These are phyloP conservation scores for Tylopilus felleus DNA, from an alignment of 768 basidiomycete species.

Conservation along the genomic window DNA sequence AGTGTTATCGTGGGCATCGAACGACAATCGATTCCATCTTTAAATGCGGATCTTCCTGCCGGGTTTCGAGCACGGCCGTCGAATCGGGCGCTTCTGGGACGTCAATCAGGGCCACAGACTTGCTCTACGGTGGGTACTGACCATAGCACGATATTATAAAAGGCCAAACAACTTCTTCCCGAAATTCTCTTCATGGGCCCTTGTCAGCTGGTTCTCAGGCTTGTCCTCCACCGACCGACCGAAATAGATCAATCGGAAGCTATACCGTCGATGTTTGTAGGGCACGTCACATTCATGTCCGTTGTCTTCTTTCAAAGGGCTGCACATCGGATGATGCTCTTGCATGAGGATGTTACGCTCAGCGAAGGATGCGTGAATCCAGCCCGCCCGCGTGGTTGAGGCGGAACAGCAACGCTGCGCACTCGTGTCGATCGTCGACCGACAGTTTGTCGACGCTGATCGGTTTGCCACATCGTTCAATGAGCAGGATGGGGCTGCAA, in stretches of 20 bases:
- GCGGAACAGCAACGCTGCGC: constrained; percentile 35
- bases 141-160: too few relatives aligned
- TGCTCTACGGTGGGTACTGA: too few relatives aligned
- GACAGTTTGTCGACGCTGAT: constrained; percentile 25
- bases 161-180: constrained; percentile 5
- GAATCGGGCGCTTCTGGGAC: too few relatives aligned
- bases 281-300: too few relatives aligned
- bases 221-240: constrained; percentile 32
- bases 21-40: too few relatives aligned
- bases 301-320: too few relatives aligned
- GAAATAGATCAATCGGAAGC: constrained; percentile 50
- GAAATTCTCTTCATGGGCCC: not conserved
- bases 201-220: too few relatives aligned
- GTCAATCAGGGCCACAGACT: too few relatives aligned
- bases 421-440: constrained; percentile 39
- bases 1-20: too few relatives aligned
- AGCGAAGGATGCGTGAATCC: constrained; percentile 41
- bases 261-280: not conserved
- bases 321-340: constrained; percentile 41
- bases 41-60: too few relatives aligned
- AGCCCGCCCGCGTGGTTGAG: constrained; percentile 38
- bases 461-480: constrained; percentile 38
- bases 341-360: constrained; percentile 39
- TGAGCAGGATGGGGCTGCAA: constrained; percentile 10
- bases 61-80: too few relatives aligned